Conservation (phyloP, 1,284 basidiomycete species). For the Amylostereum areolatum region DNA sequence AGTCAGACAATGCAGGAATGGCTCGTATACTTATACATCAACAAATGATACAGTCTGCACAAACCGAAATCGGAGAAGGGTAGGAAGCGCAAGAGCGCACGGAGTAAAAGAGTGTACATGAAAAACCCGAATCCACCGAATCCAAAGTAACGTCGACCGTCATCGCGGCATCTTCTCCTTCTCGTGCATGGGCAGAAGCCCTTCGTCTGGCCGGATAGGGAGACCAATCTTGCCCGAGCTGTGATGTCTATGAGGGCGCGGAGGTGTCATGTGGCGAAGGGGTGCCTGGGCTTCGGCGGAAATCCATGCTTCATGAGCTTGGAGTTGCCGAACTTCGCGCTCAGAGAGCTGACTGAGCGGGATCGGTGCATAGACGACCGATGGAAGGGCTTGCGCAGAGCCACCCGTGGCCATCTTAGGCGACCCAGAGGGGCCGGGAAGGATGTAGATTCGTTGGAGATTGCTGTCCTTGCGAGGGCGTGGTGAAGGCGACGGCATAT, state of each 20-base stretch:
- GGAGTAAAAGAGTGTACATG: too few relatives aligned
- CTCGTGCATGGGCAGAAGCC: conserved; percentile 32
- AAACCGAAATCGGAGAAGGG: too few relatives aligned
- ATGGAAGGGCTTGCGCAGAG: conserved; percentile 18
- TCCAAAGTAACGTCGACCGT: too few relatives aligned
- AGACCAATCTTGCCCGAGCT: conserved; percentile 36
- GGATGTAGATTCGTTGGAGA: conserved; percentile 50
- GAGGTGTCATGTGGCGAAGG: conserved; percentile 24
- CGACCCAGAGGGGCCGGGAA: conserved; percentile 32
- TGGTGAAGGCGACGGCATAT: conserved; percentile 17
- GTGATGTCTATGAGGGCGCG: conserved; percentile 20
- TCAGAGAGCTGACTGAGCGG: conserved; percentile 48
- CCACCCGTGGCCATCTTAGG: conserved; percentile 10
- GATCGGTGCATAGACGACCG: conserved; percentile 64
- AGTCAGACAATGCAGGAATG: too few relatives aligned
- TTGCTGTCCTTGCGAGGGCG: conserved; percentile 23
- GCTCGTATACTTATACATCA: too few relatives aligned
- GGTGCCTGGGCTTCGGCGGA: conserved; percentile 14
- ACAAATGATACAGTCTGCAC: too few relatives aligned
- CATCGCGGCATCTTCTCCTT: conserved; percentile 14
- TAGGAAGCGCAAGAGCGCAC: too few relatives aligned
- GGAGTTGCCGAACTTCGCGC: conserved; percentile 43
- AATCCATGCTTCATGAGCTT: conserved; percentile 65
- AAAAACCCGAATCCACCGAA: too few relatives aligned
- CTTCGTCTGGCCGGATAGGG: conserved; percentile 37